Base-by-base conservation (phyloP, 1,284 basidiomycete species). In the Cystobasidium sp. region DNA sequence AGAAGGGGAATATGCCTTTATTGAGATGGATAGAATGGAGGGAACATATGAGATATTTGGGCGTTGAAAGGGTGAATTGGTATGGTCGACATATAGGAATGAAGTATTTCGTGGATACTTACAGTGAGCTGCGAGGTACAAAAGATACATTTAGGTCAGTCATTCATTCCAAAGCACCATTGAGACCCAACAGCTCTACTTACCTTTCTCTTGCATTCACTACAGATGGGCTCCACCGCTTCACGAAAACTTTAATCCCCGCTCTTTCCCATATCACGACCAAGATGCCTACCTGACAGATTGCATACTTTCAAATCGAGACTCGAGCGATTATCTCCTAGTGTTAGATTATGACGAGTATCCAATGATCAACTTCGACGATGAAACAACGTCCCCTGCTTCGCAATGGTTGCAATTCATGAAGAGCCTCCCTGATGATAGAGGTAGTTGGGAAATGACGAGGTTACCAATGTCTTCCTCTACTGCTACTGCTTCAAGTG, bases 261-360 rank as follows among this genome's bases (percentile, higher is more conserved):
- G 46, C 31, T 46, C 22, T 20, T 43, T 65, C 39, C 59, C 59
- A 22, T 72, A 72, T 41, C 59, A 64, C 22, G 69, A 72, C 31
- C 69, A 72, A 65, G 69, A 72, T 47, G 69, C 69, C 47, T 72
- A 62, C 59, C 52, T 64, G 10, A 58, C 22, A 41, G 69, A 72
- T 24, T 72, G 69, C 24, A 37, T 72, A 8, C 12, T 64, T 9
- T 24, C 59, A 16, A 61, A 72, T 37, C 61, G 61, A 3, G 20
- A 39, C 18, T 72, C 69, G 6, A 53, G 44, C 14, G 69, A 72
- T 43, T 72, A 59, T 47, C 43, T 72, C 10, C 41, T 72, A 10
- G 43, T 72, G 5, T 22, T 72, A n/a, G 69, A 72, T 52, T 31
- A 43, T 47, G 69, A 72, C 51, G 69, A 72, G 41, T 72, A 43